phyloP scores from a whole-genome alignment of 1,284 basidiomycete species.

The Vanrija sp. region DNA sequence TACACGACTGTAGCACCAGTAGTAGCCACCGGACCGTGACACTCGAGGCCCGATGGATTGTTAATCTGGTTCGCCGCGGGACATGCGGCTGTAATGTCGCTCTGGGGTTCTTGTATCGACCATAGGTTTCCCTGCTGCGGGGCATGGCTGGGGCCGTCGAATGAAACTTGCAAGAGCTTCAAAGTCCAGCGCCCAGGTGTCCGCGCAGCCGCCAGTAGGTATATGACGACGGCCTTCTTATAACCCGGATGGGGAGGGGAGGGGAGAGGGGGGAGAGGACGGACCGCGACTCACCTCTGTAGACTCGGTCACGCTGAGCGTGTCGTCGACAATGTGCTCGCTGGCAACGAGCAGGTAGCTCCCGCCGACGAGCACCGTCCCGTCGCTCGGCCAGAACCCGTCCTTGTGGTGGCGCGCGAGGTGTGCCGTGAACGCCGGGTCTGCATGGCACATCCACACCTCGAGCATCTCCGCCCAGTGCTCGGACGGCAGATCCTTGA shows the following conservation, averaged over 20 bases:
- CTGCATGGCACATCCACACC: conserved; percentile 95
- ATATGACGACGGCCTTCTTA: conserved; percentile 79
- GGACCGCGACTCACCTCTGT: conserved; percentile 8
- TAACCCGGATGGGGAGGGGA: conserved; percentile 55
- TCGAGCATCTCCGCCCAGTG: conserved; percentile 96
- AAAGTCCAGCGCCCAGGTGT: conserved; percentile 16
- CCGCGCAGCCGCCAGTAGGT: conserved; percentile 59
- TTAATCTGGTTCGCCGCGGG: conserved; percentile 49
- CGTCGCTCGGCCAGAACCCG: conserved; percentile 72
- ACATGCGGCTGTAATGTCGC: conserved; percentile 42
- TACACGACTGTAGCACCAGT: conserved; percentile 60
- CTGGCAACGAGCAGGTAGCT: conserved; percentile 76
- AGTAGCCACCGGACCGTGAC: conserved; percentile 75
- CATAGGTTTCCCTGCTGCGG: conserved; percentile 49
- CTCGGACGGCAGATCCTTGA: conserved; percentile 84
- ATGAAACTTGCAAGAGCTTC: conserved; percentile 42
- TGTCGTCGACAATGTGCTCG: conserved; percentile 56
- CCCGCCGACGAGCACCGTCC: conserved; percentile 74
- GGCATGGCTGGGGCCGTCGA: neutral
- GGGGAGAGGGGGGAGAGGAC: conserved; percentile 19
- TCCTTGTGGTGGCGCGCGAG: conserved; percentile 61
- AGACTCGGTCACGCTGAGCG: conserved; percentile 54
- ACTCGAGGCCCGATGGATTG: conserved; percentile 65
- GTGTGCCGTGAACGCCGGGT: conserved; percentile 72
- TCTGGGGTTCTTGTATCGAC: conserved; percentile 91